phyloP scores from a whole-genome alignment of 75 land plant species.

The Gnetum montanum region DNA sequence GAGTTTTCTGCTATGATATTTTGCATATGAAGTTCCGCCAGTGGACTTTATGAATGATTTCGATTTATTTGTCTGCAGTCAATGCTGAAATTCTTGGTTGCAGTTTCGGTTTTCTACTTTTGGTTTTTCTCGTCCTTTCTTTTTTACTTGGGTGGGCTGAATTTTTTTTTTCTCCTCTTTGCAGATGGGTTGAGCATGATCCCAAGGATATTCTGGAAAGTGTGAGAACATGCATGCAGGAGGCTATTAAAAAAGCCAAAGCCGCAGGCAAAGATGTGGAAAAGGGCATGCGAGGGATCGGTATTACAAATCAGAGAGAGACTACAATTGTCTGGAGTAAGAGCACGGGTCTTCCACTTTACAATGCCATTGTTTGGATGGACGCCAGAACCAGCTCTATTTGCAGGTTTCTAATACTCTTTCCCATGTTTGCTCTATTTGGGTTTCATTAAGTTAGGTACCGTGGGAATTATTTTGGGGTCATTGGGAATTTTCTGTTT shows the following conservation, averaged over 20 bases:
- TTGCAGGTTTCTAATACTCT: constrained; percentile 46
- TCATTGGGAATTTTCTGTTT: too few relatives aligned
- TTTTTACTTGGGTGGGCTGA: too few relatives aligned
- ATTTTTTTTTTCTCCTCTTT: too few relatives aligned
- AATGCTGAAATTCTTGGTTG: too few relatives aligned
- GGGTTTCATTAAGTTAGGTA: too few relatives aligned
- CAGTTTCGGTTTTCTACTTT: background rate
- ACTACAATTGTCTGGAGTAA: constrained; percentile 93
- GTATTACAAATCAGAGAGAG: constrained; percentile 97
- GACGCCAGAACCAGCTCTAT: constrained; percentile 75
- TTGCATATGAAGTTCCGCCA: too few relatives aligned
- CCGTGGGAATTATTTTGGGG: too few relatives aligned
- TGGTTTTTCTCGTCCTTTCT: background rate
- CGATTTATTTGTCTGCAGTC: too few relatives aligned
- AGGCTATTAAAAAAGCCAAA: constrained; percentile 65
- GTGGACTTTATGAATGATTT: too few relatives aligned
- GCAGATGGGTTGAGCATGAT: constrained; percentile 99
- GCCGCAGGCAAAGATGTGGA: constrained; percentile 48
- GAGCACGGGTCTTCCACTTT: constrained; percentile 81
- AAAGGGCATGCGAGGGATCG: constrained; percentile 69
- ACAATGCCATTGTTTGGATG: constrained; percentile 99
- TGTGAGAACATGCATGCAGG: constrained; percentile 60
- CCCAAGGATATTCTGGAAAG: constrained; percentile 92
- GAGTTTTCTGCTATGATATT: background rate
- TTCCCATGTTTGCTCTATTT: constrained; percentile 1